Evolutionary conservation across 2,329 filamentous ascomycete genomes (phyloP).

Genomic region (Aspergillus bombycis): DNA sequence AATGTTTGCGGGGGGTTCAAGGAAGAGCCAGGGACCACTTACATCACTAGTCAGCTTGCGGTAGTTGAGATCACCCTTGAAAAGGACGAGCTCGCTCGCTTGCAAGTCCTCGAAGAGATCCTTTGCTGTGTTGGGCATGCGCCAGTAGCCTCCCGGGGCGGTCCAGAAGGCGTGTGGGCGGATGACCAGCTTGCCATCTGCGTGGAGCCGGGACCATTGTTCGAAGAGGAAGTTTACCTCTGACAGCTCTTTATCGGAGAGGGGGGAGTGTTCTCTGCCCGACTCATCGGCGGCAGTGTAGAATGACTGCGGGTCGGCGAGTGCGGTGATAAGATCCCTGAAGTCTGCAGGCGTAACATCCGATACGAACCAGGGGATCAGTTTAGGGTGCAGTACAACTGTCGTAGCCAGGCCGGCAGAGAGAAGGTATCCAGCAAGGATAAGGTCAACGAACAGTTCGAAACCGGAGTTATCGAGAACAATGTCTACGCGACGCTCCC

Average conservation of each 20-base stretch:
- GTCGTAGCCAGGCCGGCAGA: conserved; percentile 82
- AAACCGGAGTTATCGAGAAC: conserved; percentile 97
- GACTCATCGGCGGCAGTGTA: conserved; percentile 74
- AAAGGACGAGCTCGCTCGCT: conserved; percentile 83
- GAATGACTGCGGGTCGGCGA: conserved; percentile 77
- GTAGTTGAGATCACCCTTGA: conserved; percentile 98
- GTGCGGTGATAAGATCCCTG: conserved; percentile 73
- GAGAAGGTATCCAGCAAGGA: conserved; percentile 87
- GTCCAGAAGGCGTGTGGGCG: conserved; percentile 93
- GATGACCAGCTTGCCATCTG: conserved; percentile 80
- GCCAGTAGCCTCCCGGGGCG: conserved; percentile 82
- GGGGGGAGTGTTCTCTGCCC: conserved; percentile 59
- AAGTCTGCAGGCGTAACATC: conserved; percentile 91
- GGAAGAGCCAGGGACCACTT: conserved; percentile 42
- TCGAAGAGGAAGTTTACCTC: conserved; percentile 77
- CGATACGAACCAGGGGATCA: conserved; percentile 97
- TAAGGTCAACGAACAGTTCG: conserved; percentile 92
- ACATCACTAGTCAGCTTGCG: conserved; percentile 89
- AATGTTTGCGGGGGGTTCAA: background rate
- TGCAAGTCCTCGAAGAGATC: conserved; percentile 76
- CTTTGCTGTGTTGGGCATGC: conserved; percentile 70
- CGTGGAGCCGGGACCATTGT: conserved; percentile 78
- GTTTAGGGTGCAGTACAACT: conserved; percentile 89
- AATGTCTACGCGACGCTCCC: conserved; percentile 81
- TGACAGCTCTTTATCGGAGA: conserved; percentile 68